These are phyloP conservation scores for Iris macrosiphon DNA, from an alignment of 106 monocot species.

Conservation along the genomic window DNA sequence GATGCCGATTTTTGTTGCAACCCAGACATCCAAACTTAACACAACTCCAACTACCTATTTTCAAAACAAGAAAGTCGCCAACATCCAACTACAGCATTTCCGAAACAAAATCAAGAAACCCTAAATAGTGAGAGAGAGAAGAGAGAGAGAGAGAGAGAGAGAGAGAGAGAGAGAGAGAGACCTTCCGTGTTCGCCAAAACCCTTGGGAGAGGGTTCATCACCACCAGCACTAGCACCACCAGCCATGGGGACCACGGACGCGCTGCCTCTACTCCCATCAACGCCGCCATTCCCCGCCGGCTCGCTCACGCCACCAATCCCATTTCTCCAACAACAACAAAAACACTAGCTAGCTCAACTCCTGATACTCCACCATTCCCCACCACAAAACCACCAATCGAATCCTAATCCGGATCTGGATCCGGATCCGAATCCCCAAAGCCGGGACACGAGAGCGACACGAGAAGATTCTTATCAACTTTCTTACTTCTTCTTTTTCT, in stretches of 20 bases:
- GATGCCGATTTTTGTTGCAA: background rate
- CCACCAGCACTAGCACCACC: conserved; percentile 11
- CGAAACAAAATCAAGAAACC: background rate
- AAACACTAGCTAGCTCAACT: conserved; percentile 1
- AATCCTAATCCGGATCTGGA: conserved; percentile 8
- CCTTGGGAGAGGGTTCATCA: conserved; percentile 8
- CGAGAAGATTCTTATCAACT: conserved; percentile 16
- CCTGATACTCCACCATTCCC: conserved; percentile 12
- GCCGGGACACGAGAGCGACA: conserved; percentile 5
- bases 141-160: too few relatives aligned
- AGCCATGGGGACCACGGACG: conserved; percentile 11
- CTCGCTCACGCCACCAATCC: conserved; percentile 5
- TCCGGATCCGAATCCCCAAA: background rate
- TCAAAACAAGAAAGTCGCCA: background rate
- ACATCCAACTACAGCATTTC: background rate
- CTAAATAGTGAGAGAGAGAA: too few relatives aligned
- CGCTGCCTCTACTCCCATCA: background rate
- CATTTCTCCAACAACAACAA: background rate
- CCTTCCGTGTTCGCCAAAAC: conserved; percentile 43
- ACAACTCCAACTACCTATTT: background rate
- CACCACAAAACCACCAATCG: conserved; percentile 6
- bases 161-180: too few relatives aligned
- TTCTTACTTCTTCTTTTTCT: background rate
- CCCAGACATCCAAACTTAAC: background rate
- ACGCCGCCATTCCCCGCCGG: background rate